Evolutionary conservation across 148 eudicot species (phyloP), one percentile per base, ranked within the genome.

Genomic region (Pouteria glomerata): DNA sequence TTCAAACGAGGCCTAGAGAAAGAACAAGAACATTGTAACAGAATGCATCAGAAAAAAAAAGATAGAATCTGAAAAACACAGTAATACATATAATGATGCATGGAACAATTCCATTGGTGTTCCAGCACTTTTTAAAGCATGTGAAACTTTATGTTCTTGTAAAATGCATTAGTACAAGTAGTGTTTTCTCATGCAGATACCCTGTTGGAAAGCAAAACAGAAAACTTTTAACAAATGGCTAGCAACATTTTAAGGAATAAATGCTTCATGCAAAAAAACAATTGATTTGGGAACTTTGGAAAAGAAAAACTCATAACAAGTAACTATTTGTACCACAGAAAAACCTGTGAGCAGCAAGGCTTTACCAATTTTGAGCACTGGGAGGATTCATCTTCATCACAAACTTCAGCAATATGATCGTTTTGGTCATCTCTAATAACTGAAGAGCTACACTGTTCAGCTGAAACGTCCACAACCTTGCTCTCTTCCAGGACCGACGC

Each of bases 1-100:
- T 62, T 76, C 80, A 58, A 34, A 24, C 23, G 72, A 62, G 42
- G 83, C 86, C 99, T 96, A 81, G 60, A 74, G 15, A 76, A 62
- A 53, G 35, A 66, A 58, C 23, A 24, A 45, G 37, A 42, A 42
- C 41, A 64, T 71, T 23, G 66, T 15, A 19, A 60, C 29, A 31
- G 7, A 63, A 13, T 47, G 50, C 16, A 19, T 41, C 35, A 23
- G 50, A 45, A 48, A 31, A 18, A 55, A 15, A 13, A 39, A 18
- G 51, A 39, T 24, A 35, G 60, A 66, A 51, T 34, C 23, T n/a
- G 0, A 10, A 48, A n/a, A 66, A 44, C 18, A 44, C 29, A 69
- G 60, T 26, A 41, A 53, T 23, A 41, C 18, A 16, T 42, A 55
- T 29, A n/a, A 45, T 5, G 16, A 26, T 58, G 8, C 53, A 16